Conservation (phyloP, 129 eudicot species). For the Dittrichia graveolens region DNA sequence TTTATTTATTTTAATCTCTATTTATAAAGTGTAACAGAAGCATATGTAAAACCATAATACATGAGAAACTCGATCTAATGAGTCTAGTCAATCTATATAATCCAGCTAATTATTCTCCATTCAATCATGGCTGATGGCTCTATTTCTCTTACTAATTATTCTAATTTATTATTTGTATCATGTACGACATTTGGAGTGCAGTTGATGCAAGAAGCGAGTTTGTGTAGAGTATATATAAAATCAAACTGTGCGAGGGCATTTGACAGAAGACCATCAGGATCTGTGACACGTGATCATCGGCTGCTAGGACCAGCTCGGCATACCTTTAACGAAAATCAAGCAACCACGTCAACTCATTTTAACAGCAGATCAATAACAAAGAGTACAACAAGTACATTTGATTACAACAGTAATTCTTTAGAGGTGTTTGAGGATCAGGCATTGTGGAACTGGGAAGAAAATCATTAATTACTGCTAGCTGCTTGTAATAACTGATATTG, state of each 20-base stretch:
- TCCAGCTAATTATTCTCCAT: too few species aligned
- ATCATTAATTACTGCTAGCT: conserved; percentile 8
- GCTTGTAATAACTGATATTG: not conserved
- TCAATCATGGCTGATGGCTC: not conserved
- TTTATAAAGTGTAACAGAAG: too few species aligned
- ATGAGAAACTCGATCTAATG: too few species aligned
- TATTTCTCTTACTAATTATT: not conserved
- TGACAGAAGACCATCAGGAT: conserved; percentile 50
- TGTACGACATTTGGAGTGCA: conserved; percentile 7
- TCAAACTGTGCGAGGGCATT: conserved; percentile 53
- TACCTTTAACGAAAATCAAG: conserved; percentile 20
- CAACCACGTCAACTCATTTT: conserved; percentile 19
- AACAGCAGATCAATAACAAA: not conserved
- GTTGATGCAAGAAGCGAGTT: conserved; percentile 54
- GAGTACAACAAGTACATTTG: conserved; percentile 21
- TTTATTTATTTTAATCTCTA: too few species aligned
- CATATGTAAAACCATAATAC: too few species aligned
- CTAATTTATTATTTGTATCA: not conserved
- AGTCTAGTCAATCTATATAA: too few species aligned
- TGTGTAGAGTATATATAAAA: conserved; percentile 59
- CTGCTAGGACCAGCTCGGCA: conserved; percentile 19
- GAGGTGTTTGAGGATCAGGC: conserved; percentile 28
- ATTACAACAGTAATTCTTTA: conserved; percentile 19
- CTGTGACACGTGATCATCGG: not conserved
- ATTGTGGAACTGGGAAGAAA: conserved; percentile 45